These are phyloP conservation scores for Podosphaera xanthii DNA, from an alignment of 2,329 filamentous ascomycete species.

Conservation along the genomic window DNA sequence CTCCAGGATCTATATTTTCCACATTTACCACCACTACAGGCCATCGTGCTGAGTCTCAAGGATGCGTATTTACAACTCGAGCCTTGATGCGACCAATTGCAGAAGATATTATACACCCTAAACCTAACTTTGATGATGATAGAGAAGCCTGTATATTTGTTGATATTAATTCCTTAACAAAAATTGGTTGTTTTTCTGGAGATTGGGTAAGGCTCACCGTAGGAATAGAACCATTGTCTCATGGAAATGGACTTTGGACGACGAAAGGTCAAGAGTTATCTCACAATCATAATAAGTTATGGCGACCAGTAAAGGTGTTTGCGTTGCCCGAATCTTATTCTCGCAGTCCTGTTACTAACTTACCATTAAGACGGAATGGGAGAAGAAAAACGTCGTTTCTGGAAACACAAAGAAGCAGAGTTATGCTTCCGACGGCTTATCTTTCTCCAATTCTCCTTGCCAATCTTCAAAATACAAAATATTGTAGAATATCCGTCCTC, in stretches of 20 bases:
- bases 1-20: conserved; percentile 74
- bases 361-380: conserved; percentile 30
- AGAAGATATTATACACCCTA: conserved; percentile 62
- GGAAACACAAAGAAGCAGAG: conserved; percentile 41
- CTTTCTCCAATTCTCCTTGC: conserved; percentile 70
- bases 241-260: conserved; percentile 42
- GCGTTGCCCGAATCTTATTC: conserved; percentile 60
- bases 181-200: conserved; percentile 88
- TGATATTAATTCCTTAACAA: conserved; percentile 62
- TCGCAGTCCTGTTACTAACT: conserved; percentile 34
- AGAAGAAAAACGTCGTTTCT: conserved; percentile 36
- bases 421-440: conserved; percentile 39
- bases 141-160: conserved; percentile 81
- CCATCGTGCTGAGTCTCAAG: conserved; percentile 45
- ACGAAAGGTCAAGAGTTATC: conserved; percentile 38
- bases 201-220: conserved; percentile 83
- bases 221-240: conserved; percentile 47
- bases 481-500: conserved; percentile 56
- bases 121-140: conserved; percentile 54
- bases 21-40: conserved; percentile 69
- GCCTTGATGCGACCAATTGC: conserved; percentile 51
- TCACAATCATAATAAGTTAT: conserved; percentile 17
- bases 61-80: conserved; percentile 66
- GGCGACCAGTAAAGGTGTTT: conserved; percentile 74
- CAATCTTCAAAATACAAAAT: conserved; percentile 59